Evolutionary conservation across 2,329 filamentous ascomycete genomes (phyloP).

Genomic region (Colletotrichum sojae): DNA sequence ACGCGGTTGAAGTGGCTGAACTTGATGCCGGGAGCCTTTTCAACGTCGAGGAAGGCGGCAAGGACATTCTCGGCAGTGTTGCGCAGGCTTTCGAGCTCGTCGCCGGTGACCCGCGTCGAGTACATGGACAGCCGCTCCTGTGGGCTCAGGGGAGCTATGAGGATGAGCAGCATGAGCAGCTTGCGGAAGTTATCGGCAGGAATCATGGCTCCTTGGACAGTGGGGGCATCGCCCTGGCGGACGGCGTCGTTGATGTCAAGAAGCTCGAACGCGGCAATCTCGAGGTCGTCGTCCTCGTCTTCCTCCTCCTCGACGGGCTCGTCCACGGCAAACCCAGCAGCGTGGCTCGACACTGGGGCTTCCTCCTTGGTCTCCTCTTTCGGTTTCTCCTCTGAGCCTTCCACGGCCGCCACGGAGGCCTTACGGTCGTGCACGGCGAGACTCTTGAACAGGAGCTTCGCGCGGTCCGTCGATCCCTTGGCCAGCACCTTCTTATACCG

Average conservation of each 20-base stretch:
- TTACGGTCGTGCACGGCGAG: constrained; percentile 79
- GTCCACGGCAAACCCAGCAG: constrained; percentile 62
- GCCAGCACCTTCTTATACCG: constrained; percentile 75
- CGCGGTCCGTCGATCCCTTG: constrained; percentile 69
- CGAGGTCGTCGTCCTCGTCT: constrained; percentile 73
- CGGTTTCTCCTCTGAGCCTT: constrained; percentile 21
- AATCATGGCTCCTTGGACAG: constrained; percentile 76
- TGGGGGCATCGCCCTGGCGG: constrained; percentile 63
- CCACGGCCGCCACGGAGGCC: constrained; percentile 52
- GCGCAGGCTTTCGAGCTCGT: constrained; percentile 71
- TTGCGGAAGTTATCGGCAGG: constrained; percentile 81
- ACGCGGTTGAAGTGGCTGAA: constrained; percentile 73
- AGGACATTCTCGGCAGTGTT: constrained; percentile 75
- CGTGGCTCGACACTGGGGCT: constrained; percentile 36
- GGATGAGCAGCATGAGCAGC: constrained; percentile 77
- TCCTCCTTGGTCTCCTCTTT: constrained; percentile 32
- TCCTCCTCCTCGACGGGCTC: constrained; percentile 61
- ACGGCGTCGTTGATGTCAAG: constrained; percentile 76
- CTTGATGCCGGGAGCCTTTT: constrained; percentile 74
- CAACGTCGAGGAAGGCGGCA: constrained; percentile 75
- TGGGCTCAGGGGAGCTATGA: constrained; percentile 74
- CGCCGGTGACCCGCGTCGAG: constrained; percentile 67
- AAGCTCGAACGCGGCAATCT: constrained; percentile 77
- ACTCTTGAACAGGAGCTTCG: constrained; percentile 78
- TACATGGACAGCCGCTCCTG: constrained; percentile 77